Percentiles rank a stretch among this genome's conserved stretches.
Conservation (phyloP, 306 rosid genomes). For the Quercus bicolor region DNA sequence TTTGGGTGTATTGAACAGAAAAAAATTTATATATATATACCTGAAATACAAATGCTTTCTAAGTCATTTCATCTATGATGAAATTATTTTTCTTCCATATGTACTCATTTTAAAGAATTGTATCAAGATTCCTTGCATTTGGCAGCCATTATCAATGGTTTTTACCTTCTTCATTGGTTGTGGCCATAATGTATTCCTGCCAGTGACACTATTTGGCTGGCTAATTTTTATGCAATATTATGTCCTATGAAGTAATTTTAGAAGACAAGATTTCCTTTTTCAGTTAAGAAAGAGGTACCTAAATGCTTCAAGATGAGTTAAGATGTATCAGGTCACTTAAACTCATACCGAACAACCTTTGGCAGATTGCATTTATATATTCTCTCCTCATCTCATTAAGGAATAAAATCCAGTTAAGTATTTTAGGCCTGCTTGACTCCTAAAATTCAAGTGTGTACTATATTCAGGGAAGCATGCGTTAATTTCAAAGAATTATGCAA, state of each 20-base stretch:
- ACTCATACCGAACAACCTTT: not conserved
- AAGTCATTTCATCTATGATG: too few relatives aligned
- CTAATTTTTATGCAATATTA: not conserved
- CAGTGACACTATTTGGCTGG: not conserved
- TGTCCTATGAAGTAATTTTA: not conserved
- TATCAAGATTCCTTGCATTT: not conserved
- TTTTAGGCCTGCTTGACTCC: not conserved
- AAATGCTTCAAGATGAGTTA: not conserved
- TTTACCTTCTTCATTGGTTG: not conserved
- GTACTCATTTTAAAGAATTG: not conserved
- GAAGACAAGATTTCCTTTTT: not conserved
- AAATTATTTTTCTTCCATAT: not conserved
- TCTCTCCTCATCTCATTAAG: constrained; percentile 4
- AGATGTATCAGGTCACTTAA: constrained; percentile 9
- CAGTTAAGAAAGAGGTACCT: not conserved
- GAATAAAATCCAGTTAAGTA: constrained; percentile 6
- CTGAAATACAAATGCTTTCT: too few relatives aligned
- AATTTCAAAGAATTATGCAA: constrained; percentile 51
- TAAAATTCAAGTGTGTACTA: not conserved
- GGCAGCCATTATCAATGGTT: not conserved
- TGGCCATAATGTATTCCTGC: not conserved
- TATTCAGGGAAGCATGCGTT: constrained; percentile 53
- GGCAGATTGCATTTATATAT: not conserved
- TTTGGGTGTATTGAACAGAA: too few relatives aligned
- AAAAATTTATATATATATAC: too few relatives aligned